phyloP scores from a whole-genome alignment of 192 early-diverging fungal genomes.

The Coemansia sp. region DNA sequence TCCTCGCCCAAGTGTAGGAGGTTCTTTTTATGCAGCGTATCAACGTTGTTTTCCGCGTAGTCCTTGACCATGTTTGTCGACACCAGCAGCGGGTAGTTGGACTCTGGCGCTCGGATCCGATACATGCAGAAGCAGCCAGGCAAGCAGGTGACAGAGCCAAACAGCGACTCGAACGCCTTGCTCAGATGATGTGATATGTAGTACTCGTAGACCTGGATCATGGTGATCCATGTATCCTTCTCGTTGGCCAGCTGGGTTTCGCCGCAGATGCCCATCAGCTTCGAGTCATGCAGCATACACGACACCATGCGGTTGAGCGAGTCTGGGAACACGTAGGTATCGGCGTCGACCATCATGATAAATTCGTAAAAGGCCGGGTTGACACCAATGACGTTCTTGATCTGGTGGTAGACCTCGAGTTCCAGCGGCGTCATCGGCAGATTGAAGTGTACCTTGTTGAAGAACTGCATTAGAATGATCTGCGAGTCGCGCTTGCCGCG shows the following conservation, averaged over 20 bases:
- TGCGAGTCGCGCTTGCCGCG: constrained; percentile 99
- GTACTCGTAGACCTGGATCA: constrained; percentile 99
- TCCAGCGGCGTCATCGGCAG: constrained; percentile 94
- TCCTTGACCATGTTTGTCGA: constrained; percentile 84
- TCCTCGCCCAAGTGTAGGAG: constrained; percentile 98
- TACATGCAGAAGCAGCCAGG: constrained; percentile 99
- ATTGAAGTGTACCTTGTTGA: constrained; percentile 95
- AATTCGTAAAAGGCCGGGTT: constrained; percentile 99
- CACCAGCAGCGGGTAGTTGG: constrained; percentile 90
- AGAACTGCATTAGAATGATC: constrained; percentile 95
- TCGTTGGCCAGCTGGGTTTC: constrained; percentile 96
- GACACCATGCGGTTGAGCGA: constrained; percentile 96
- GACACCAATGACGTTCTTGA: constrained; percentile 99
- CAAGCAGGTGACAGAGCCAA: constrained; percentile 97
- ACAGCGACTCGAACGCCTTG: constrained; percentile 97
- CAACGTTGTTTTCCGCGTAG: constrained; percentile 93
- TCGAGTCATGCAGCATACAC: constrained; percentile 88
- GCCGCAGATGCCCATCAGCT: constrained; percentile 95
- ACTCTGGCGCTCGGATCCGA: constrained; percentile 86
- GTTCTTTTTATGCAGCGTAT: constrained; percentile 99
- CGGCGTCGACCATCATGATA: constrained; percentile 97
- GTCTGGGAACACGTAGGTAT: constrained; percentile 91
- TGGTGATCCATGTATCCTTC: constrained; percentile 92
- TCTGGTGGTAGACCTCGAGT: constrained; percentile 97
- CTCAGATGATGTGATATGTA: constrained; percentile 97